A percentile compares a stretch with the other conserved stretches of the same genome.
phyloP scores from a whole-genome alignment of 805 yeast species.

The Ogataea allantospora region DNA sequence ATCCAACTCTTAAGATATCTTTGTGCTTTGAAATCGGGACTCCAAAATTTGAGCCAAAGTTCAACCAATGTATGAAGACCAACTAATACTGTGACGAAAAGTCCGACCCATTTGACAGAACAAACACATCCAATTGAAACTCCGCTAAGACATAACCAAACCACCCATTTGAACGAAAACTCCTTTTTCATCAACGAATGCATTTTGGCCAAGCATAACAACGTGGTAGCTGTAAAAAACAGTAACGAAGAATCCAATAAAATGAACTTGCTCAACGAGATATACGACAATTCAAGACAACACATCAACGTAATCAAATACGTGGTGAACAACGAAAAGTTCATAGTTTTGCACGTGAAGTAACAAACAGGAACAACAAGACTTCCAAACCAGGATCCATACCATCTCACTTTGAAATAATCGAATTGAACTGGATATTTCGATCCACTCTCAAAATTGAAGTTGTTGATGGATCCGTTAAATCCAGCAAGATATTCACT shows the following conservation, averaged over 20 bases:
- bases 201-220: slow-evolving; percentile 55
- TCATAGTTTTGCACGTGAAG: slow-evolving; percentile 61
- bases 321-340: slow-evolving; percentile 48
- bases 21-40: slow-evolving; percentile 48
- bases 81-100: slow-evolving; percentile 81
- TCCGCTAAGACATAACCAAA: slow-evolving; percentile 64
- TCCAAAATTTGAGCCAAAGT: slow-evolving; percentile 86
- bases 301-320: slow-evolving; percentile 64
- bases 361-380: slow-evolving; percentile 70
- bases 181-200: slow-evolving; percentile 46
- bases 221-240: slow-evolving; percentile 72
- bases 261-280: slow-evolving; percentile 72
- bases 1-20: slow-evolving; percentile 66
- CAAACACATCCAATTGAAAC: slow-evolving; percentile 77
- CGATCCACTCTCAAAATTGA: slow-evolving; percentile 68
- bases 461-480: slow-evolving; percentile 55
- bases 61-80: slow-evolving; percentile 89
- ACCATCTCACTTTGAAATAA: slow-evolving; percentile 64
- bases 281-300: slow-evolving; percentile 63
- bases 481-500: slow-evolving; percentile 85
- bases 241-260: slow-evolving; percentile 73
- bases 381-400: slow-evolving; percentile 68
- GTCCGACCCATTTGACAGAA: slow-evolving; percentile 84
- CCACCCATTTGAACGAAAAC: slow-evolving; percentile 41
- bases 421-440: slow-evolving; percentile 60